Evolutionary conservation across 495 filamentous ascomycete genomes (phyloP), one percentile per base, ranked within the genome.

Genomic region (Thermothielavioides terrestris): DNA sequence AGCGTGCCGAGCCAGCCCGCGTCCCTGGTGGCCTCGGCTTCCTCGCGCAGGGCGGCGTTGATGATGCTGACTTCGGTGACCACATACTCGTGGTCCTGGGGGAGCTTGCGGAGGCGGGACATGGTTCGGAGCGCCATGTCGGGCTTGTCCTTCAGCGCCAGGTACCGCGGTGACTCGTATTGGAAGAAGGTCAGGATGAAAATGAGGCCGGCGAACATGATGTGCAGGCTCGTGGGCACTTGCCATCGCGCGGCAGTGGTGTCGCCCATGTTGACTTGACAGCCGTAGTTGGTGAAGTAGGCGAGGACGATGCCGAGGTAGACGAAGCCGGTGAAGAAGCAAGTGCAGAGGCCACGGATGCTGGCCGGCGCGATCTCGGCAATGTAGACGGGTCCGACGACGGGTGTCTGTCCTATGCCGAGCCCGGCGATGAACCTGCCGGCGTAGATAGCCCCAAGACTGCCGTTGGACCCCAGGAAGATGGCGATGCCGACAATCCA

Each of bases 161-260:
- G 67, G 55, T 68, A 80, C 1, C 80, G 73, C 0, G 81, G 79
- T 40, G 75, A 76, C 59, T 88, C 83, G 46, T 74, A 73, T 32
- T 82, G 77, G 42, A 83, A 68, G 60, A 87, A 79, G 3, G 78
- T 78, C 26, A 85, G 70, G 44, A 77, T 46, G 54, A 83, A 74
- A 59, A 88, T 82, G 18, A 88, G 63, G 1, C 78, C 74, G 5
- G 83, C 81, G 56, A 88, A 87, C 25, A 86, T 84, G 64, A 89
- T 76, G 49, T 89, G 84, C 20, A 86, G 63, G 52, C 76, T 80
- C 3, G 78, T 85, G 0, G 83, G 81, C n/a, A 82, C 77, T 4
- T 74, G 68, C 77, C 81, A 84, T 58, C 81, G 76, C 10, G 74
- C 70, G 49, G 77, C 72, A 1, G 76, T 79, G 7, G 59, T 65